Evolutionary conservation across 164 flowering plant genomes (phyloP), one percentile per base, ranked within the genome.

Genomic region (Saururus chinensis): DNA sequence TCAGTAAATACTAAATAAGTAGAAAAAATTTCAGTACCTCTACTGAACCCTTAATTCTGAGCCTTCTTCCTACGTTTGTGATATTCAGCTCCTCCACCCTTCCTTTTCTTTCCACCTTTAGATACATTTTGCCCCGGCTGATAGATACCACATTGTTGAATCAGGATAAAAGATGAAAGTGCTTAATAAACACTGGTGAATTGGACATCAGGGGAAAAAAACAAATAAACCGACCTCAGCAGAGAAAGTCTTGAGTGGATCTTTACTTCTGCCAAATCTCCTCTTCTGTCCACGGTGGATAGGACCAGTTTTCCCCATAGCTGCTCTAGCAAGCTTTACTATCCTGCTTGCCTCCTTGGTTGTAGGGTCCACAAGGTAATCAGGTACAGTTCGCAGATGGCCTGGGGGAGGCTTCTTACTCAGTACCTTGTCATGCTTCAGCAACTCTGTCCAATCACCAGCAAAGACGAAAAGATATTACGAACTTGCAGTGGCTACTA

Each of bases 261-360:
- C 90, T 73, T 72, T 73, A 63, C 75, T 78, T 73, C 68, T 86
- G 59, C 75, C 80, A 9, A 64, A 76, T 64, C 75, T 80, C 61
- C 77, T 81, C 62, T 74, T 82, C 0, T 75, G 61, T 53, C 81
- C 81, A 13, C 56, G 73, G 55, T 71, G 78, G 51, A 55, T 67
- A 51, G 87, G 45, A 26, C 73, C 71, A 8, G 26, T 56, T 51
- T 73, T 77, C 41, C 95, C 92, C 96, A 91, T 91, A 58, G 97
- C 99, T 56, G 92, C 97, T 68, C 96, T 78, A 37, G 91, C 79
- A 57, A 95, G 87, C 82, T 87, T 85, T 11, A 95, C 84, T 64
- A 83, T 80, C 71, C 88, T 88, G 75, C 88, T 85, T 20, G 93
- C 96, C 72, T 88, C 95, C 60, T 84, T 77, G 48, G 96, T 91